Percentiles rank a stretch among this genome's conserved stretches.
These are phyloP conservation scores for Syzygium syzygioides DNA, from an alignment of 441 rosid genomes.

Conservation along the genomic window DNA sequence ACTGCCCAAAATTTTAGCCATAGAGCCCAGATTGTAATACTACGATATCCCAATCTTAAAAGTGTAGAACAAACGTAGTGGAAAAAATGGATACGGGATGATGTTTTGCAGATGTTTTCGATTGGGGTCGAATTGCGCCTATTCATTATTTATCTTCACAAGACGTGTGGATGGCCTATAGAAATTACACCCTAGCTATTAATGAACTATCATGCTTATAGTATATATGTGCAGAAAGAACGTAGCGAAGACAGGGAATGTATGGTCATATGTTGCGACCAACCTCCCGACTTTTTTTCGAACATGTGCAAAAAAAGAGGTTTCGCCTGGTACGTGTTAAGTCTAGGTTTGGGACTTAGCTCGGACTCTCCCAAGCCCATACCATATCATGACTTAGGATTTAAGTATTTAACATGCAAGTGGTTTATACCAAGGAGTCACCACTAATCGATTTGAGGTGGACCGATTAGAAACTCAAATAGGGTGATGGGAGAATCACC, in stretches of 20 bases:
- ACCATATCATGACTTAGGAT: too few relatives aligned
- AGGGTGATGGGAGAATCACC: too few relatives aligned
- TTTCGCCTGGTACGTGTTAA: too few relatives aligned
- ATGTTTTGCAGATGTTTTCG: fast-evolving
- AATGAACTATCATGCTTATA: fast-evolving
- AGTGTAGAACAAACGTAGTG: fast-evolving
- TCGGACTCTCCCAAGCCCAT: too few relatives aligned
- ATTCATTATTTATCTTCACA: fast-evolving
- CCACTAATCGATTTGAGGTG: too few relatives aligned
- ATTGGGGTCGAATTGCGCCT: fast-evolving
- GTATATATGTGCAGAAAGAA: neutral
- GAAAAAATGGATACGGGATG: neutral
- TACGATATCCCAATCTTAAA: neutral
- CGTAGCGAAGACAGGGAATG: fast-evolving
- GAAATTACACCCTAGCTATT: neutral
- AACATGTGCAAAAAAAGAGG: too few relatives aligned
- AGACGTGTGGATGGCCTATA: fast-evolving
- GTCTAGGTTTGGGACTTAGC: too few relatives aligned
- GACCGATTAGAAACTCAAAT: too few relatives aligned
- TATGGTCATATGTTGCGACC: neutral
- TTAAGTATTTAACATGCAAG: too few relatives aligned
- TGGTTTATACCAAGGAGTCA: too few relatives aligned
- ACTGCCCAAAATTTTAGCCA: neutral
- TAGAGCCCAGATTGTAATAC: neutral
- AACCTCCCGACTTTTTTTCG: too few relatives aligned